phyloP scores from a whole-genome alignment of 2,329 filamentous ascomycete species.

The Scopulariopsis brevicaulis region DNA sequence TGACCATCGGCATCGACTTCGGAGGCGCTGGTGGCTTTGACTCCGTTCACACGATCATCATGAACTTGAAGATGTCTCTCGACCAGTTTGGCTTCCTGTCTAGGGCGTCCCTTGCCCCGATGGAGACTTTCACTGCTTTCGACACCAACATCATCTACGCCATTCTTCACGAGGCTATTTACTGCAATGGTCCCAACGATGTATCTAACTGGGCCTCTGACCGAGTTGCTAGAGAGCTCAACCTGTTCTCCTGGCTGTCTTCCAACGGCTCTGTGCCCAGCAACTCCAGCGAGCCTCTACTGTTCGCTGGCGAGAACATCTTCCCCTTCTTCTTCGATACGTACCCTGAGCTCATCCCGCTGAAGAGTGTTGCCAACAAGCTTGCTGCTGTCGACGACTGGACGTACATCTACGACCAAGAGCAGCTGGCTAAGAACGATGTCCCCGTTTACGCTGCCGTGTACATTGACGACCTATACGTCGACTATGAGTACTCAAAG shows the following conservation, averaged over 20 bases:
- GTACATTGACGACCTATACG: slow-evolving; percentile 87
- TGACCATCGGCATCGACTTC: slow-evolving; percentile 68
- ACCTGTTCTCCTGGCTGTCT: slow-evolving; percentile 40
- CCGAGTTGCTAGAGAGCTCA: slow-evolving; percentile 40
- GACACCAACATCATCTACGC: slow-evolving; percentile 76
- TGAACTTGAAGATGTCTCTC: slow-evolving; percentile 62
- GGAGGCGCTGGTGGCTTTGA: slow-evolving; percentile 73
- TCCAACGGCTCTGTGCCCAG: slow-evolving; percentile 12
- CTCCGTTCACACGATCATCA: slow-evolving; percentile 59
- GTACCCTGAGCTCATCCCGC: slow-evolving; percentile 60
- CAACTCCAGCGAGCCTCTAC: slow-evolving; percentile 38
- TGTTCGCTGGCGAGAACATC: slow-evolving; percentile 89
- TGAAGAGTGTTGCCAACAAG: slow-evolving; percentile 58
- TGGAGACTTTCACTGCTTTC: slow-evolving; percentile 59
- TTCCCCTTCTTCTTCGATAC: slow-evolving; percentile 77
- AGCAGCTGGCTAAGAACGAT: slow-evolving; percentile 61
- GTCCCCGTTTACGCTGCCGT: slow-evolving; percentile 80
- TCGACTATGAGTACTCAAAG: slow-evolving; percentile 63
- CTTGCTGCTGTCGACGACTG: slow-evolving; percentile 60
- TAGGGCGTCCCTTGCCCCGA: slow-evolving; percentile 53
- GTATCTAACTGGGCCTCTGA: slow-evolving; percentile 67
- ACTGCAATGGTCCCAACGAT: slow-evolving; percentile 56
- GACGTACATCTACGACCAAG: slow-evolving; percentile 65
- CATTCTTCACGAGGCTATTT: slow-evolving; percentile 78
- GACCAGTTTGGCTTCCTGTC: slow-evolving; percentile 65